Evolutionary conservation across 1,139 yeast genomes (phyloP), one percentile per base, ranked within the genome.

Genomic region (Geotrichum carabidarum): DNA sequence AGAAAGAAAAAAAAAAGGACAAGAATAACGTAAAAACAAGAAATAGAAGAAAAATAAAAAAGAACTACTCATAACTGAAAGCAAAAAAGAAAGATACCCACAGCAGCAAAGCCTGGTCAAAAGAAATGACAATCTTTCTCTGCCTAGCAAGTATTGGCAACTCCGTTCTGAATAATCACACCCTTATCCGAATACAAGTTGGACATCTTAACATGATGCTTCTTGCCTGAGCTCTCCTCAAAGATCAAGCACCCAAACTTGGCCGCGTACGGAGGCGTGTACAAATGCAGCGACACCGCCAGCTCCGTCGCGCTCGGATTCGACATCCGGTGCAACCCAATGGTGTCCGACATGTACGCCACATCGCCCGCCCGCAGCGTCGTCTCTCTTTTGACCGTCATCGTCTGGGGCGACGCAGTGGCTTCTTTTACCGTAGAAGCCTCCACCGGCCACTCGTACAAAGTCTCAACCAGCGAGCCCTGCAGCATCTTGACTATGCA

Each of bases 251-350:
- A 84, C 8, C 90, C 90, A 51, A 65, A 80, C 68, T 80, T 73
- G 53, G 84, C 74, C 5, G 91, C 91, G 68, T 84, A 83, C 8
- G 93, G 91, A 8, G 93, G 90, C 12, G 91, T 84, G 70, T 85
- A 86, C 56, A 85, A 75, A 68, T 85, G 93, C 64, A 85, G 74
- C 38, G 86, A 79, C 8, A 85, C 81, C n/a, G 88, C 82, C n/a
- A 74, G 68, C 40, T 76, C 76, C 42, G 70, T 65, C 0, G 70
- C 60, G 40, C 71, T 67, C 6, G 80, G 79, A 64, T 86, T 85
- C 52, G 75, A 71, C 66, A 85, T 83, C 62, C 79, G 75, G 69
- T 85, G 93, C 57, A 83, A 73, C 0, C 93, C 93, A 47, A 85
- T 76, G 31, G 72, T 71, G 68, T 85, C 93, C 40, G 81, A 72